These are phyloP conservation scores for Penicillium sp. DNA, from an alignment of 2,329 filamentous ascomycete species.

Conservation along the genomic window DNA sequence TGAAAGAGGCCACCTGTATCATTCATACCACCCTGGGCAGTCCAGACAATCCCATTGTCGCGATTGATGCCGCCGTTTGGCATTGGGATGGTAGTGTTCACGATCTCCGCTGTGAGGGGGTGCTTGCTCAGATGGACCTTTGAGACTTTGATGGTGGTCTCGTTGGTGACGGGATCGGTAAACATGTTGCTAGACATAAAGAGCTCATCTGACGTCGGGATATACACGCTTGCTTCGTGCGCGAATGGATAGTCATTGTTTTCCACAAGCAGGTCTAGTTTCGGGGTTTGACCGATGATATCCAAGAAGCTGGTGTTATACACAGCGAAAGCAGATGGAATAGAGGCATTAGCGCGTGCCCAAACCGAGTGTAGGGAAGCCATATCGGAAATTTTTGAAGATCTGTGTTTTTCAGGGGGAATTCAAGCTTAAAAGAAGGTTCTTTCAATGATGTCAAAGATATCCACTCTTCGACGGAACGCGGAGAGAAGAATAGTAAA, in stretches of 20 bases:
- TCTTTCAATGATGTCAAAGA: background rate
- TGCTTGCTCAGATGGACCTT: slow-evolving; percentile 16
- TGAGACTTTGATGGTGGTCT: slow-evolving; percentile 21
- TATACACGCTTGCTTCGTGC: slow-evolving; percentile 51
- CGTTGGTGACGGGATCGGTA: slow-evolving; percentile 19
- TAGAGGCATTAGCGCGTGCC: slow-evolving; percentile 5
- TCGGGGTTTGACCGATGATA: slow-evolving; percentile 40
- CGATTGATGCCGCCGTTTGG: slow-evolving; percentile 55
- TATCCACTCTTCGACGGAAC: background rate
- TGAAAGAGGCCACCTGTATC: slow-evolving; percentile 23
- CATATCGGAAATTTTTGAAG: background rate
- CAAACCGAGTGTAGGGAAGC: background rate
- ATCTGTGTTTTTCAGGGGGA: background rate
- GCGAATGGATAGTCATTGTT: slow-evolving; percentile 49
- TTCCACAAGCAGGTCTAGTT: slow-evolving; percentile 41
- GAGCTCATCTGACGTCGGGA: slow-evolving; percentile 35
- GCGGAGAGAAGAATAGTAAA: background rate
- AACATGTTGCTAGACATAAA: slow-evolving; percentile 45
- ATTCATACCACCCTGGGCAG: slow-evolving; percentile 41
- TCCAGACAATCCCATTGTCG: slow-evolving; percentile 44
- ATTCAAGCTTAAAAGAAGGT: background rate
- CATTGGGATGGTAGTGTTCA: slow-evolving; percentile 44
- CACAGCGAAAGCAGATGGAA: slow-evolving; percentile 26
- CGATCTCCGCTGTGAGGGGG: slow-evolving; percentile 33
- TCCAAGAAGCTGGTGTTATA: slow-evolving; percentile 24